Percentiles rank a stretch among this genome's conserved stretches.
These are phyloP conservation scores for Chaetomium olivaceum DNA, from an alignment of 2,329 filamentous ascomycete species.

Conservation along the genomic window DNA sequence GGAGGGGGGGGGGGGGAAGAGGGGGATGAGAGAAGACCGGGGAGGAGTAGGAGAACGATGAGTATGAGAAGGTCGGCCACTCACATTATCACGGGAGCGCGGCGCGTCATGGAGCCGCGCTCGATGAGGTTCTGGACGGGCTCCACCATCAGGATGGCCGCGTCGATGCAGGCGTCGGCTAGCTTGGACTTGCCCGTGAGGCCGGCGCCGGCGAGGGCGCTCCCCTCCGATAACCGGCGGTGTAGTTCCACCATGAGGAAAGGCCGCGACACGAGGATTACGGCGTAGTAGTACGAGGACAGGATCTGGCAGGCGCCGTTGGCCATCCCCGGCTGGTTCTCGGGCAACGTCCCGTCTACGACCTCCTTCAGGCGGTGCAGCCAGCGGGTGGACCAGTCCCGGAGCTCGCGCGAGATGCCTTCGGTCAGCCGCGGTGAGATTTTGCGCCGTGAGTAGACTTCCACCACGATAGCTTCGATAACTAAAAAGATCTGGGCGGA, in stretches of 20 bases:
- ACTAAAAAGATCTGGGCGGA: slow-evolving; percentile 56
- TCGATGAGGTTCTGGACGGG: slow-evolving; percentile 48
- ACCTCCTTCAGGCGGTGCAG: slow-evolving; percentile 46
- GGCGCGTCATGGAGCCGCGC: slow-evolving; percentile 44
- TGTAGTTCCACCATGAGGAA: slow-evolving; percentile 59
- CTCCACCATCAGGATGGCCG: slow-evolving; percentile 56
- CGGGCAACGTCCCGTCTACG: slow-evolving; percentile 34
- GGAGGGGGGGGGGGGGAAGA: no score
- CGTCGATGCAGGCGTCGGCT: slow-evolving; percentile 57
- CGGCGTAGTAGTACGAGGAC: slow-evolving; percentile 56
- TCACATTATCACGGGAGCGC: slow-evolving; percentile 53
- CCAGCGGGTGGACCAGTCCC: slow-evolving; percentile 55
- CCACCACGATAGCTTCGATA: slow-evolving; percentile 51
- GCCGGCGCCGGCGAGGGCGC: slow-evolving; percentile 25
- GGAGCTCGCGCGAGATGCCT: slow-evolving; percentile 53
- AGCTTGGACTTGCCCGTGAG: slow-evolving; percentile 51
- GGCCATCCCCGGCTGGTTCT: slow-evolving; percentile 36
- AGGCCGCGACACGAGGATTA: slow-evolving; percentile 57
- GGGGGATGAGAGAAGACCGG: no score
- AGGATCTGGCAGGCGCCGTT: slow-evolving; percentile 54
- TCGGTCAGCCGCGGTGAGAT: slow-evolving; percentile 55
- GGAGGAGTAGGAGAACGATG: no score
- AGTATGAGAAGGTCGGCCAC: slow-evolving; percentile 29
- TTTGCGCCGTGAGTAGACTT: slow-evolving; percentile 56
- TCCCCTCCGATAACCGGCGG: slow-evolving; percentile 44